Base-by-base conservation (phyloP, 2,329 filamentous ascomycete genomes). In the Fusarium lyarnte region DNA sequence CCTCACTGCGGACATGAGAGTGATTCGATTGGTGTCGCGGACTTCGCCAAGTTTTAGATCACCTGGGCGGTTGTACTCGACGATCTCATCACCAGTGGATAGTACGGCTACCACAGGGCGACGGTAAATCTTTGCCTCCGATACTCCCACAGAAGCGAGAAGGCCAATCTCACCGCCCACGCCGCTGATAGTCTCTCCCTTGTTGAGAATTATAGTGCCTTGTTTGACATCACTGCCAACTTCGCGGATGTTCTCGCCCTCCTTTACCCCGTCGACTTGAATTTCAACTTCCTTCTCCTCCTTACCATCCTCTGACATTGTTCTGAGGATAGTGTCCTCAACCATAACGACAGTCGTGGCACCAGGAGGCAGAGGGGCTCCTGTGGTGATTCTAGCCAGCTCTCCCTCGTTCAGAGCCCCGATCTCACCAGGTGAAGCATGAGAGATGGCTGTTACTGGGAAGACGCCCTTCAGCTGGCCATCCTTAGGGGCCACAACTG, bases 71-170 rank as follows among this genome's bases (percentile, higher is more conserved):
- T 92, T 85, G 76, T 96, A 91, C 69, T 92, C 88, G 9, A 98
- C 91, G 54, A 99, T 93, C 81, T 99, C 96, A 78, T 99, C 95
- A 27, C 96, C 96, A 0, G 96, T 99, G 57, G 95, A 98, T 23
- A 99, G 83, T 4, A 99, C 91, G 9, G 95, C 96, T 12, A 99
- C 86, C 13, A 93, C 84, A 2, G 96, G 95, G 60, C 90, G 91
- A 53, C 87, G 89, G 82, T 92, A 98, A 11, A 95, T 87, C 19
- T 87, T 86, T 8, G 97, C 92, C 54, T 91, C 86, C 14, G 85
- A 84, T 3, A 91, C 91, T 10, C 96, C 96, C 0, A 96, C 93
- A 2, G 95, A 94, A 4, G 95, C 94, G 4, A 99, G 87, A 1
- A 98, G 85, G 1, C 96, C 96, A 31, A 99, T 91, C 78, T 99